Evolutionary conservation across 257 asterid genomes (phyloP).

Genomic region (Gentiana macrophylla): DNA sequence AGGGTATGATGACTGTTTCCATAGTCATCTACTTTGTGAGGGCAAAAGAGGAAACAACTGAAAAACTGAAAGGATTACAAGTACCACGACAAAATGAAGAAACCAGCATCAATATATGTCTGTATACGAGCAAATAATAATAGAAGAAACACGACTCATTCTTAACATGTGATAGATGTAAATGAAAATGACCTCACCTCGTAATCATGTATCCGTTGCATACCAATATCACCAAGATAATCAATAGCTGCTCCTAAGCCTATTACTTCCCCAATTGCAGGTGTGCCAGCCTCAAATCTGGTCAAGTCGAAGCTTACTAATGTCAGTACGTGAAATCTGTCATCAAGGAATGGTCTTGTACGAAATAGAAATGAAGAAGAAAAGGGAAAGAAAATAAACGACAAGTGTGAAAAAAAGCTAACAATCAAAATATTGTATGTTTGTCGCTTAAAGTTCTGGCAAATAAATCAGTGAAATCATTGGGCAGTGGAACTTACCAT

Average conservation of each 20-base stretch:
- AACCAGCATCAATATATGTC: background rate
- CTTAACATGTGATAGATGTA: background rate
- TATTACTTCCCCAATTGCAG: conserved; percentile 90
- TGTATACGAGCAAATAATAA: background rate
- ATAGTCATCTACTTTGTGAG: too few species aligned
- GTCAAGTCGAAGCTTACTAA: background rate
- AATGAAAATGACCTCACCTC: conserved; percentile 39
- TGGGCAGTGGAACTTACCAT: too few species aligned
- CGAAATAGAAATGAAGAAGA: too few species aligned
- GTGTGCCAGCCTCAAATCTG: conserved; percentile 98
- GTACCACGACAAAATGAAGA: too few species aligned
- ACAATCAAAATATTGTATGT: too few species aligned
- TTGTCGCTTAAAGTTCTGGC: too few species aligned
- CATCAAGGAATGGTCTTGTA: background rate
- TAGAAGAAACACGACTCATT: background rate
- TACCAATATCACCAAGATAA: conserved; percentile 75
- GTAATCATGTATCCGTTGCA: conserved; percentile 81
- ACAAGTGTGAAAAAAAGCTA: too few species aligned
- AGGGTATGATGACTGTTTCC: too few species aligned
- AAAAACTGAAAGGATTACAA: too few species aligned
- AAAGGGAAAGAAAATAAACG: too few species aligned
- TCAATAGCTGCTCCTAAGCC: conserved; percentile 92
- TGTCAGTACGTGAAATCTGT: background rate
- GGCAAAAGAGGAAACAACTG: too few species aligned
- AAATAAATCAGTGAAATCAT: too few species aligned